Base-by-base conservation (phyloP, 2,329 filamentous ascomycete genomes). In the Reticulascus tulasneorum region DNA sequence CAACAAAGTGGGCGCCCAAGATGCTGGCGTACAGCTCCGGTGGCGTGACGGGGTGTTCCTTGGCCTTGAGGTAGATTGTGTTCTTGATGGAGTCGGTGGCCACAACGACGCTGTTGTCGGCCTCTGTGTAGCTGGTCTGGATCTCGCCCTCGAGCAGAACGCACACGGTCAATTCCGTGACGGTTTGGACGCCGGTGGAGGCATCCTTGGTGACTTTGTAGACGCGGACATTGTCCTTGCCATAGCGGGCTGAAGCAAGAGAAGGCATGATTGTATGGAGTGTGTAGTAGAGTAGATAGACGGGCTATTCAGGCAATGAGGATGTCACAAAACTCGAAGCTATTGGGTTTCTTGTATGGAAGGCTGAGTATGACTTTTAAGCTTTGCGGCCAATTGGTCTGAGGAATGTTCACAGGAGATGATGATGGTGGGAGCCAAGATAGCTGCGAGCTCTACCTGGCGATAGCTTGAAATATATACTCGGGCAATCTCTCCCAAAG, bases 31-130 rank as follows among this genome's bases (percentile, higher is more conserved):
- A 98, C 45, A 94, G 80, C 71, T 98, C 93, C 1, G 93, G 91
- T 12, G 93, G 90, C 50, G 83, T 88, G 52, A 98, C 85, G 22
- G 90, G 86, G 69, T 94, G 75, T 66, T 94, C 84, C 70, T 95
- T 96, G 56, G 93, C 91, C 57, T 87, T 84, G 67, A 98, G 89
- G 72, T 93, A 95, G 58, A 86, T 82, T 52, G 86, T 97, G 68
- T 98, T 95, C 73, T 98, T 98, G 69, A 97, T 94, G 18, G 89
- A 91, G 66, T 98, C 93, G 43, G 93, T 98, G 46, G 93, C 89
- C 43, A 98, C 91, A 40, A 98, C 80, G 47, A 94, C 86, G 53
- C 83, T 86, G 75, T 98, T 98, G 71, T 98, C 90, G 52, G 88
- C 91, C 56, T 77, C 64, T 44, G 91, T 98, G 75, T 95, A 98